A percentile compares a stretch with the other conserved stretches of the same genome.
These are phyloP conservation scores for Trichophyton mentagrophytes DNA, from an alignment of 2,329 filamentous ascomycete genomes.

Conservation along the genomic window DNA sequence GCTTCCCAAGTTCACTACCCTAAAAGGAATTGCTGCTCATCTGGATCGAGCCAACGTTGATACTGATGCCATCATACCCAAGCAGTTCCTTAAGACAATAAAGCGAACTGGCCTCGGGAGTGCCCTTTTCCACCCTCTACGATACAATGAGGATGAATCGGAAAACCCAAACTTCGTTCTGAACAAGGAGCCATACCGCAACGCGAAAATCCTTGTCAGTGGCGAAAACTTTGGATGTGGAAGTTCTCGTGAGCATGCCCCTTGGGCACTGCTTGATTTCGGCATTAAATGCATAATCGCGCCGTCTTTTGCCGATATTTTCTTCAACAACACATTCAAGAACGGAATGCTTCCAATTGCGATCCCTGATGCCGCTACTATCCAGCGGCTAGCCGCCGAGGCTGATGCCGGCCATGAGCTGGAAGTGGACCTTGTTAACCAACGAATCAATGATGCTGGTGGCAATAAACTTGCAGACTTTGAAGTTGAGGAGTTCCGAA, in stretches of 20 bases:
- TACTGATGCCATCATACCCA: constrained; percentile 98
- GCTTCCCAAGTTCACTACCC: constrained; percentile 68
- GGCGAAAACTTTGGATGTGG: constrained; percentile 94
- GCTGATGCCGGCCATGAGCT: constrained; percentile 69
- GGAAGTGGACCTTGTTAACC: constrained; percentile 77
- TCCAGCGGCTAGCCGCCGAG: constrained; percentile 62
- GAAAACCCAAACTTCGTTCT: constrained; percentile 76
- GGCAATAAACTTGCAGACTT: constrained; percentile 67
- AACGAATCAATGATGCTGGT: constrained; percentile 62
- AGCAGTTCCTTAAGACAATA: constrained; percentile 98
- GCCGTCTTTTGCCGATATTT: constrained; percentile 79
- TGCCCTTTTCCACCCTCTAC: constrained; percentile 75
- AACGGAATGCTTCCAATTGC: constrained; percentile 92
- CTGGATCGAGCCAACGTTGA: constrained; percentile 84
- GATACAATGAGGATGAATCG: constrained; percentile 59
- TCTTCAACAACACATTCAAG: constrained; percentile 99
- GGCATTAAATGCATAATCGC: constrained; percentile 91
- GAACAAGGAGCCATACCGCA: constrained; percentile 76
- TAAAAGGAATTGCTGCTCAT: constrained; percentile 78
- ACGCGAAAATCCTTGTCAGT: constrained; percentile 79
- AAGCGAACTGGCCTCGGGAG: constrained; percentile 87
- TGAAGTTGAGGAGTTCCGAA: constrained; percentile 84
- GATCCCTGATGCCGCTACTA: constrained; percentile 52
- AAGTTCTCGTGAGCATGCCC: constrained; percentile 83
- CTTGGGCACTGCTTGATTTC: constrained; percentile 93